phyloP scores from a whole-genome alignment of 371 early-diverging fungal genomes.

The Lichtheimia ramosa region DNA sequence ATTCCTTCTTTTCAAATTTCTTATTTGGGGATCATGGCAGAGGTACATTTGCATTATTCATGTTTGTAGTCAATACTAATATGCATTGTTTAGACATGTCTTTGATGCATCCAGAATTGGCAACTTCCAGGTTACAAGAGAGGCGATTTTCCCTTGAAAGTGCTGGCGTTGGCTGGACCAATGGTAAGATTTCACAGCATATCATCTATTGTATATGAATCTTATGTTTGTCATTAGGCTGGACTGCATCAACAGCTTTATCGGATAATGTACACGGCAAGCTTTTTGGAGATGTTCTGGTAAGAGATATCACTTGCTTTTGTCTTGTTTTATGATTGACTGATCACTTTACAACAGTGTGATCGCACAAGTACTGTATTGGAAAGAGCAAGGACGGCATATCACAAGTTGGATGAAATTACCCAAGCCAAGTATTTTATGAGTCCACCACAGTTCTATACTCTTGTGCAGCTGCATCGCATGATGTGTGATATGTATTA shows the following conservation, averaged over 20 bases:
- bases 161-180: conserved; percentile 16
- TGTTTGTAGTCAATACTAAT: background rate
- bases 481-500: conserved; percentile 33
- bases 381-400: conserved; percentile 31
- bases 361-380: conserved; percentile 26
- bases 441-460: conserved; percentile 22
- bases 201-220: background rate
- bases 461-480: conserved; percentile 29
- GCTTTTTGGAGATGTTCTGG: conserved; percentile 40
- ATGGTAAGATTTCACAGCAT: conserved; percentile 10
- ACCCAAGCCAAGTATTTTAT: conserved; percentile 21
- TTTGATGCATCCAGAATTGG: conserved; percentile 5
- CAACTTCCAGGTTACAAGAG: conserved; percentile 8
- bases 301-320: conserved; percentile 11
- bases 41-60: background rate
- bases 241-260: conserved; percentile 35
- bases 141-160: conserved; percentile 15
- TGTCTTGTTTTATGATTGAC: background rate
- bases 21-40: conserved; percentile 37
- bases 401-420: conserved; percentile 33
- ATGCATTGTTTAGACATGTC: background rate
- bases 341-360: conserved; percentile 5
- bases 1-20: conserved; percentile 45
- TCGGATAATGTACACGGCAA: conserved; percentile 39
- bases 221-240: conserved; percentile 18